Base-by-base conservation (phyloP, 2,329 filamentous ascomycete genomes). In the Fusarium subglutinans region DNA sequence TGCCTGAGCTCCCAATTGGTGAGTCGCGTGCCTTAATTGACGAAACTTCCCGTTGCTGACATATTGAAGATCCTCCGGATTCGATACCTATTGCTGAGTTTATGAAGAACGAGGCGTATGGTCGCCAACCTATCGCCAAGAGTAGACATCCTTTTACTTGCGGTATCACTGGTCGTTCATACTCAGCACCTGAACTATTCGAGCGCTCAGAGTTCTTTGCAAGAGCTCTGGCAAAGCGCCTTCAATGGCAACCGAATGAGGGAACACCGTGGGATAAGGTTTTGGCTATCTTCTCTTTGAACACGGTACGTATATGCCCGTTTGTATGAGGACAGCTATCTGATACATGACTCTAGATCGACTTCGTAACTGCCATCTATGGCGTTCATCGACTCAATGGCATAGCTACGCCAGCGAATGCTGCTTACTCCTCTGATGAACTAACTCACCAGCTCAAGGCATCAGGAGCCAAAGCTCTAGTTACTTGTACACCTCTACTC, bases 191-290 rank as follows among this genome's bases (percentile, higher is more conserved):
- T 33, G 89, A 96, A 73, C 86, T 94, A 24, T 88, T 87, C 56
- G 85, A 91, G 54, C 87, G 93, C 14, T 88, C 92, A 6, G 91
- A 94, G 35, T 86, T 84, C 58, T 86, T 96, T 22, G 88, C 94
- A 2, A 37, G 88, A 91, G 91, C 88, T 22, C 83, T 96, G 38
- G 87, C 41, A 18, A 48, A 89, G 47, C 90, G 65, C 91, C 79
- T 93, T 73, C 90, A 89, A 45, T 94, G 93, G 87, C 81, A 87
- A 37, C 90, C 92, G 4, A 92, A 93, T 71, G 81, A 90, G 53
- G 93, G 91, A 8, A 89, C 90, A 0, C 93, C 95, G 78, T 96
- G 92, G 92, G 93, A 96, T 76, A 95, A 95, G 80, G 92, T 95
- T 33, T 84, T 94, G 43, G 92, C 86, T 4, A 85, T 95, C 26